A percentile compares a stretch with the other conserved stretches of the same genome.
phyloP scores from a whole-genome alignment of 306 rosid genomes.

The Quercus glauca region DNA sequence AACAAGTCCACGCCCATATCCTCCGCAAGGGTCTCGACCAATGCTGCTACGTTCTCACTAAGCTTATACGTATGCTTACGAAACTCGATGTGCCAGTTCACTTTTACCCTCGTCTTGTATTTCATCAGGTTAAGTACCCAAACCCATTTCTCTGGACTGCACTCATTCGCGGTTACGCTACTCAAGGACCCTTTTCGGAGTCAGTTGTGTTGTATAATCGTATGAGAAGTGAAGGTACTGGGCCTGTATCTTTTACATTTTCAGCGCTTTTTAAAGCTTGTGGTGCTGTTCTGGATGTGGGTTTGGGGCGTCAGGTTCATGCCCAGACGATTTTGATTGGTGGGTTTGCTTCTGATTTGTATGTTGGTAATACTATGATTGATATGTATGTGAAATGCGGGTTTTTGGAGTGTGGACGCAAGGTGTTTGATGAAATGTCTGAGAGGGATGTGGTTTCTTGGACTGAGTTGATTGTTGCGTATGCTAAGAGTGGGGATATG shows the following conservation, averaged over 20 bases:
- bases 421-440: conserved; percentile 78
- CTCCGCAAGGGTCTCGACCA: conserved; percentile 46
- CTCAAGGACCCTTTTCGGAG: conserved; percentile 44
- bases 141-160: conserved; percentile 86
- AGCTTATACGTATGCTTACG: conserved; percentile 61
- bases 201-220: conserved; percentile 41
- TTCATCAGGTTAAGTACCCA: conserved; percentile 53
- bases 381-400: conserved; percentile 76
- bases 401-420: conserved; percentile 42
- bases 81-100: conserved; percentile 39
- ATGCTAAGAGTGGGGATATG: conserved; percentile 59
- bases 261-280: conserved; percentile 66
- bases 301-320: conserved; percentile 63
- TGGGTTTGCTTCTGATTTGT: conserved; percentile 64
- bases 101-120: conserved; percentile 55
- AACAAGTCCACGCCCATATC: conserved; percentile 62
- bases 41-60: conserved; percentile 60
- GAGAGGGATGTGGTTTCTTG: conserved; percentile 73
- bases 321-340: conserved; percentile 67
- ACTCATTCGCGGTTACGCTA: conserved; percentile 62
- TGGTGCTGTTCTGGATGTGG: conserved; percentile 22
- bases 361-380: conserved; percentile 63
- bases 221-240: conserved; percentile 43
- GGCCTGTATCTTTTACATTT: conserved; percentile 74
- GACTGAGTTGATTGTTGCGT: conserved; percentile 74